Conservation (phyloP, 192 early-diverging fungal genomes). For the Rhizoclosmatium globosum region DNA sequence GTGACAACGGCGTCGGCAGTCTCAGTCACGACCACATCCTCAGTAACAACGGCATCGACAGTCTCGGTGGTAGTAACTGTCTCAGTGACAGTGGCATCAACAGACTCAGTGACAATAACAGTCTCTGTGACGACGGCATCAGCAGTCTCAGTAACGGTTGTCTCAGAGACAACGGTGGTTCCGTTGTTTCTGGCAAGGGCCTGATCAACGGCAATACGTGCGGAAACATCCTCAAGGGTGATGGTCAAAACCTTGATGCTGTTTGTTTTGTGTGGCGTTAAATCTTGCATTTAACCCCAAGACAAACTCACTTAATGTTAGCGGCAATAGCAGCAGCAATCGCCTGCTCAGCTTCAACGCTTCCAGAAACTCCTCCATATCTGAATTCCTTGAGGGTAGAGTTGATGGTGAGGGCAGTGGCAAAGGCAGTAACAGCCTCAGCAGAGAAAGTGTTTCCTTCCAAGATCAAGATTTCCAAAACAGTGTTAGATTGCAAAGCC, state of each 20-base stretch:
- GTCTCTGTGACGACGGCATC: background rate
- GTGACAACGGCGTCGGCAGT: background rate
- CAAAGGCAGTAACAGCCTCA: slow-evolving; percentile 53
- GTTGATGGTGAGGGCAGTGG: slow-evolving; percentile 45
- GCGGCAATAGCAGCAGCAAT: slow-evolving; percentile 7
- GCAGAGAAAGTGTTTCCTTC: slow-evolving; percentile 50
- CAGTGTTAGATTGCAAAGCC: slow-evolving; percentile 44
- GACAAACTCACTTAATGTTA: slow-evolving; percentile 11
- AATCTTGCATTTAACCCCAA: background rate
- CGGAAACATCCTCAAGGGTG: slow-evolving; percentile 47
- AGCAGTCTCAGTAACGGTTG: background rate
- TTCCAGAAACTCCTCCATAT: slow-evolving; percentile 38
- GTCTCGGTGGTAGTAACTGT: slow-evolving; percentile 7
- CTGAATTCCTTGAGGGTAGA: slow-evolving; percentile 47
- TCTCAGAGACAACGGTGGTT: background rate
- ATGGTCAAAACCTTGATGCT: slow-evolving; percentile 47
- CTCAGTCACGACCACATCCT: background rate
- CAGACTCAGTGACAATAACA: background rate
- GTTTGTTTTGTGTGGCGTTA: background rate
- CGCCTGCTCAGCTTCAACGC: slow-evolving; percentile 10
- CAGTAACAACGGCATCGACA: background rate
- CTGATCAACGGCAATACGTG: slow-evolving; percentile 50
- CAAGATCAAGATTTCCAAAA: slow-evolving; percentile 50
- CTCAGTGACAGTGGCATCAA: background rate
- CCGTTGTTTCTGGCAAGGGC: slow-evolving; percentile 59